A percentile compares a stretch with the other conserved stretches of the same genome.
phyloP scores from a whole-genome alignment of 1,284 basidiomycete species.

The Vanrija humicola region DNA sequence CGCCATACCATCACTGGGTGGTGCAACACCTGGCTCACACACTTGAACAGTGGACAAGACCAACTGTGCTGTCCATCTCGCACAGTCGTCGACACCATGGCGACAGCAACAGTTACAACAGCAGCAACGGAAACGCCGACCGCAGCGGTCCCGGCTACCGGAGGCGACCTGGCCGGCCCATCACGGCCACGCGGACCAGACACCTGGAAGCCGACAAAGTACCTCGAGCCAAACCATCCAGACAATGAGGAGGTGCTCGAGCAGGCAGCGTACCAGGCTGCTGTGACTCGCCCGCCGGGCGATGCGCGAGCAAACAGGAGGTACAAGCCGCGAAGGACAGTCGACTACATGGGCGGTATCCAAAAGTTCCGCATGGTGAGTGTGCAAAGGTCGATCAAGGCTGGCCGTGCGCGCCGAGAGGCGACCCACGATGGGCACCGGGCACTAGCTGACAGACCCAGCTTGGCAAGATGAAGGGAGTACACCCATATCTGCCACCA shows the following conservation, averaged over 20 bases:
- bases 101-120: not conserved
- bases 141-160: not conserved
- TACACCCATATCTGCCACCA: slow-evolving; percentile 66
- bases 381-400: slow-evolving; percentile 14
- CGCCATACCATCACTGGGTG: not conserved
- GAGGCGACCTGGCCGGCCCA: slow-evolving; percentile 19
- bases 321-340: slow-evolving; percentile 84
- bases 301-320: slow-evolving; percentile 68
- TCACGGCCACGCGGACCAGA: slow-evolving; percentile 27
- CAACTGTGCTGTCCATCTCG: not conserved
- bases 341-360: slow-evolving; percentile 86
- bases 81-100: not conserved
- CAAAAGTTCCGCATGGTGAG: slow-evolving; percentile 76
- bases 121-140: not conserved
- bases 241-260: slow-evolving; percentile 70
- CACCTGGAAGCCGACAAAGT: slow-evolving; percentile 52
- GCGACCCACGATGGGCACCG: too few relatives aligned
- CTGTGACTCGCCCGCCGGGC: slow-evolving; percentile 52
- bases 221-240: slow-evolving; percentile 57
- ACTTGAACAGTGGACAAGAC: not conserved
- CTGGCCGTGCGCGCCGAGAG: too few relatives aligned
- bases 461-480: slow-evolving; percentile 70
- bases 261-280: slow-evolving; percentile 68
- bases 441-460: slow-evolving; percentile 33
- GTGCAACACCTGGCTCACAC: too few relatives aligned